A percentile compares a stretch with the other conserved stretches of the same genome.
Conservation (phyloP, 345 rosid genomes). For the Rhodomyrtus tomentosa region DNA sequence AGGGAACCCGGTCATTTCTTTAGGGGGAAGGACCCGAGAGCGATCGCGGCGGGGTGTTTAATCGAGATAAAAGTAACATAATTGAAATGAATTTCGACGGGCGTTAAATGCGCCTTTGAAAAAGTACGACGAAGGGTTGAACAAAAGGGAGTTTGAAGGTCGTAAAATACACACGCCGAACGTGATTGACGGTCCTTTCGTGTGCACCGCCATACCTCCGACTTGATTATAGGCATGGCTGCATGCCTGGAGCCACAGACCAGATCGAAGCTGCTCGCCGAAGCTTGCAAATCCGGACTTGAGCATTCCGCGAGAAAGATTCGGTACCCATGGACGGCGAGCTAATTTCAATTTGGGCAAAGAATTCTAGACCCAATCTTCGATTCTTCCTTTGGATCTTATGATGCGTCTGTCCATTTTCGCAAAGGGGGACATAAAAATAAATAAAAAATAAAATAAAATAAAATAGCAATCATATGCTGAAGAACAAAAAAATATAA, state of each 20-base stretch:
- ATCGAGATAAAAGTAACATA: neutral
- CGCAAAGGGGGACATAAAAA: neutral
- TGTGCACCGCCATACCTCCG: too few relatives aligned
- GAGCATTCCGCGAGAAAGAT: neutral
- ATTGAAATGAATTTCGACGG: neutral
- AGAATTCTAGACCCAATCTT: too few relatives aligned
- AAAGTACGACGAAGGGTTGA: too few relatives aligned
- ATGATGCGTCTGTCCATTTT: neutral
- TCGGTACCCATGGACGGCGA: accelerated
- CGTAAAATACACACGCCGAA: neutral
- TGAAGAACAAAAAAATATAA: neutral
- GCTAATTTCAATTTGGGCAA: accelerated
- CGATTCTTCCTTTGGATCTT: accelerated
- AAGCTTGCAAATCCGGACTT: accelerated
- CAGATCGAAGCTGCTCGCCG: accelerated
- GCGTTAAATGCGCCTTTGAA: neutral
- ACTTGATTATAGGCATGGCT: accelerated
- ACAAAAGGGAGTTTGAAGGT: neutral
- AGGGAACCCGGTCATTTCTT: too few relatives aligned
- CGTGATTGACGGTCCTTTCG: neutral
- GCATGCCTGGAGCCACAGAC: accelerated
- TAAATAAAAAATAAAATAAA: neutral
- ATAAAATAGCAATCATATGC: neutral
- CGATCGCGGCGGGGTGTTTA: accelerated
- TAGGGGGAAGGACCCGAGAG: neutral